phyloP scores from a whole-genome alignment of 2,329 filamentous ascomycete genomes.

The Aspergillus ustus region DNA sequence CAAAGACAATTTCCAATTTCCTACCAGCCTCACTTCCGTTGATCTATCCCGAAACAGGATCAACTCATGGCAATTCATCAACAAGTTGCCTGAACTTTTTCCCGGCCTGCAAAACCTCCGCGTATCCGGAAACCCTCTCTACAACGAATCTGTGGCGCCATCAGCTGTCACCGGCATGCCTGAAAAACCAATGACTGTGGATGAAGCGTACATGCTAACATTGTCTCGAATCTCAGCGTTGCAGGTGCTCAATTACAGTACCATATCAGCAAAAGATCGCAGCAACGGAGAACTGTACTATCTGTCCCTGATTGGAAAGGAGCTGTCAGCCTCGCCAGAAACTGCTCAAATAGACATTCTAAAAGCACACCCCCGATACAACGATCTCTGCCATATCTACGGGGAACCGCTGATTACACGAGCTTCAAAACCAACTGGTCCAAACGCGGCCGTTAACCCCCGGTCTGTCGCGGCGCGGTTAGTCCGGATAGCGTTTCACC shows the following conservation, averaged over 20 bases:
- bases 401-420: slow-evolving; percentile 70
- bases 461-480: slow-evolving; percentile 82
- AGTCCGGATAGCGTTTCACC: slow-evolving; percentile 64
- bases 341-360: slow-evolving; percentile 60
- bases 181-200: slow-evolving; percentile 55
- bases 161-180: slow-evolving; percentile 45
- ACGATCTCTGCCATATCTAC: slow-evolving; percentile 74
- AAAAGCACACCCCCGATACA: slow-evolving; percentile 70
- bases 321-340: slow-evolving; percentile 57
- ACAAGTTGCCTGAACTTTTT: slow-evolving; percentile 68
- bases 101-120: slow-evolving; percentile 77
- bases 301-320: slow-evolving; percentile 77
- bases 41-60: slow-evolving; percentile 77
- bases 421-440: slow-evolving; percentile 44
- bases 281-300: slow-evolving; percentile 94
- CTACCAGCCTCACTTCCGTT: slow-evolving; percentile 63
- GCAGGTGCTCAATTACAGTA: slow-evolving; percentile 62
- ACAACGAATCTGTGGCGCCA: slow-evolving; percentile 54
- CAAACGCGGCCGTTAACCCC: slow-evolving; percentile 60
- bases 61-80: slow-evolving; percentile 72
- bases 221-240: slow-evolving; percentile 74
- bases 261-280: slow-evolving; percentile 73
- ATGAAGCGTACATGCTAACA: slow-evolving; percentile 89
- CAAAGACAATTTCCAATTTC: slow-evolving; percentile 54
- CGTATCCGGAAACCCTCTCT: slow-evolving; percentile 85